Percentiles rank a stretch among this genome's conserved stretches.
These are phyloP conservation scores for Talaromyces nanjingensis DNA, from an alignment of 495 filamentous ascomycete species.

Conservation along the genomic window DNA sequence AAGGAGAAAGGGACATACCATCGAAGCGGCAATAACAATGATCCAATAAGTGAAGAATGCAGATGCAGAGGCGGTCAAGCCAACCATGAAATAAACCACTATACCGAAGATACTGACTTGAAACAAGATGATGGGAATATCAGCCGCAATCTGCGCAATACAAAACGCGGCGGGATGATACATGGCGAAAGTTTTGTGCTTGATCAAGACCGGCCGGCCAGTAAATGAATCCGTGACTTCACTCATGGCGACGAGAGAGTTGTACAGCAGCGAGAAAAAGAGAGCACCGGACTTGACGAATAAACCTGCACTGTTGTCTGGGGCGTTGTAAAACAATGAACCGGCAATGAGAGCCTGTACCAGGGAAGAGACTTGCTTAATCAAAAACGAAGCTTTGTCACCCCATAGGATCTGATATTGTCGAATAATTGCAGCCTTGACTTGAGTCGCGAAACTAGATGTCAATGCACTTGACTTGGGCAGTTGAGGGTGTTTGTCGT, in stretches of 20 bases:
- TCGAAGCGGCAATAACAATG: conserved; percentile 33
- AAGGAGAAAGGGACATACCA: conserved; percentile 18
- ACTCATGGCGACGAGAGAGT: conserved; percentile 61
- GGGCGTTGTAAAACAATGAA: conserved; percentile 34
- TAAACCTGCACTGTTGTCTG: conserved; percentile 33
- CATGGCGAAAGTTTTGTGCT: conserved; percentile 70
- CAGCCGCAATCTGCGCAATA: conserved; percentile 62
- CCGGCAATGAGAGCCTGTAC: conserved; percentile 34
- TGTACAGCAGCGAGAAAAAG: conserved; percentile 74
- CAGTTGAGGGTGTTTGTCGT: conserved; percentile 35
- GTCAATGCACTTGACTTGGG: conserved; percentile 46
- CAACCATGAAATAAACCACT: conserved; percentile 70
- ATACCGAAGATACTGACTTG: conserved; percentile 60
- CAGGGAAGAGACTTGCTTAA: conserved; percentile 46
- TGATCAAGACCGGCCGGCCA: conserved; percentile 62
- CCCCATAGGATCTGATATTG: conserved; percentile 55
- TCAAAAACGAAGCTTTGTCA: conserved; percentile 51
- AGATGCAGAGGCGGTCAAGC: conserved; percentile 36
- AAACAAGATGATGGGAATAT: conserved; percentile 59
- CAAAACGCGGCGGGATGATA: conserved; percentile 68
- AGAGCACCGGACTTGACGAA: conserved; percentile 48
- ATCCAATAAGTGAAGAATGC: conserved; percentile 49
- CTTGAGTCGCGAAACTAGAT: conserved; percentile 49
- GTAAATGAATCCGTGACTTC: conserved; percentile 66
- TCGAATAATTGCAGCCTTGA: conserved; percentile 46